These are phyloP conservation scores for Mycena alexandri DNA, from an alignment of 768 basidiomycete genomes.

Conservation along the genomic window DNA sequence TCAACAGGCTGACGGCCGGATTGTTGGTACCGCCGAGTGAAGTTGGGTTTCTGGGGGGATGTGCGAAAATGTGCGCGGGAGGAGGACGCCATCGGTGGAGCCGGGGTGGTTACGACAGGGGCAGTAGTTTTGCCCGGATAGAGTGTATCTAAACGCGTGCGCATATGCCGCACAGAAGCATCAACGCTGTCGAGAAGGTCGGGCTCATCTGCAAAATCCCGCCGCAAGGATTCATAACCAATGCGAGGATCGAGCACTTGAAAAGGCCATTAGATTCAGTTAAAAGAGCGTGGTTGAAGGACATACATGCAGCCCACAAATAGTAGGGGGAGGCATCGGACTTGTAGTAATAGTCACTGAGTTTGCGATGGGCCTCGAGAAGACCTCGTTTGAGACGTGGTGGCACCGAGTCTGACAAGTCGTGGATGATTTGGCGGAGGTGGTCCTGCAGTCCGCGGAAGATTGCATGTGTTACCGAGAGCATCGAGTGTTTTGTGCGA, in stretches of 20 bases:
- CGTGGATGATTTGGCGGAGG: conserved; percentile 35
- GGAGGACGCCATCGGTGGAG: background rate
- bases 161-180: background rate
- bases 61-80: background rate
- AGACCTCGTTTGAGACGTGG: background rate
- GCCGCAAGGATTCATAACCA: background rate
- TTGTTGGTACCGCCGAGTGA: conserved; percentile 14
- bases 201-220: conserved; percentile 14
- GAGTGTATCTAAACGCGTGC: background rate
- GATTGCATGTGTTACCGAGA: conserved; percentile 49
- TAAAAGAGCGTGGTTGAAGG: too few species aligned
- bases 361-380: background rate
- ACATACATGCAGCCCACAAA: conserved; percentile 5
- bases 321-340: conserved; percentile 4
- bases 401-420: background rate
- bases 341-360: conserved; percentile 12
- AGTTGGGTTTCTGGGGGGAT: conserved; percentile 21
- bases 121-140: background rate
- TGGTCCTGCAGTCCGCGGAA: conserved; percentile 50
- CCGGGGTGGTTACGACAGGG: background rate
- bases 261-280: too few species aligned
- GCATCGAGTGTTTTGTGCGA: conserved; percentile 44
- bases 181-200: background rate
- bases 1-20: conserved; percentile 12
- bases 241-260: conserved; percentile 9